Conservation (phyloP, 352 stramenopile species). For the Globisporangium recalcitrans region DNA sequence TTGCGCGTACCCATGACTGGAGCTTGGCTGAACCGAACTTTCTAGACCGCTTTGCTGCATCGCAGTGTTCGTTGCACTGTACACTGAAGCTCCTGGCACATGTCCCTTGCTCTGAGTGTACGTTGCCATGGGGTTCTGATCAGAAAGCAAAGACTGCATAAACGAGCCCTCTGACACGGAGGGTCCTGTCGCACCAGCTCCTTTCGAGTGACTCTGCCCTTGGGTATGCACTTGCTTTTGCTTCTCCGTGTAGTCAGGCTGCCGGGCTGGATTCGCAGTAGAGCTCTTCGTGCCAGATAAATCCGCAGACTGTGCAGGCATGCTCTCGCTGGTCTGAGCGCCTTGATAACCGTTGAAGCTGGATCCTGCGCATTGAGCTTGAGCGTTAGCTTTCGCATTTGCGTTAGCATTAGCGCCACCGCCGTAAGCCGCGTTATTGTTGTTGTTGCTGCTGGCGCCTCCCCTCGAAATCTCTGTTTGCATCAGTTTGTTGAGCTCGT, state of each 20-base stretch:
- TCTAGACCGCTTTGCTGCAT: conserved; percentile 13
- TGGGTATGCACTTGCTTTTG: conserved; percentile 10
- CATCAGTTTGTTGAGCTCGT: conserved; percentile 63
- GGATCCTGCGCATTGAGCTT: not conserved
- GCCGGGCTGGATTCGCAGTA: not conserved
- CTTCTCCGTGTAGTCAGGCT: conserved; percentile 2
- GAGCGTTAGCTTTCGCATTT: not conserved
- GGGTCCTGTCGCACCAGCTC: not conserved
- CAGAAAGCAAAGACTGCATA: conserved; percentile 32
- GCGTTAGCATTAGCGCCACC: not conserved
- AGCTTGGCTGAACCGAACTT: not conserved
- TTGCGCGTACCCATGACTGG: conserved; percentile 10
- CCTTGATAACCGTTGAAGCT: conserved; percentile 8
- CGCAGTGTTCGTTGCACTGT: not conserved
- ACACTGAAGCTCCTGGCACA: conserved; percentile 4
- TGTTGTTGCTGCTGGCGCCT: not conserved
- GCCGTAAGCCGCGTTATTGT: not conserved
- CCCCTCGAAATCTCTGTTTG: conserved; percentile 31
- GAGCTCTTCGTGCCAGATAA: not conserved
- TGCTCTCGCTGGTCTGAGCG: not conserved
- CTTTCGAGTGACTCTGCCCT: conserved; percentile 8
- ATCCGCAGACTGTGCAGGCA: not conserved
- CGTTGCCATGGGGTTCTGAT: conserved; percentile 19
- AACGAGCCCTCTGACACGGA: conserved; percentile 29
- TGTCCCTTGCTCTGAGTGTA: conserved; percentile 16